Percentiles rank a stretch among this genome's conserved stretches.
These are phyloP conservation scores for Quercus variabilis DNA, from an alignment of 306 rosid genomes.

Conservation along the genomic window DNA sequence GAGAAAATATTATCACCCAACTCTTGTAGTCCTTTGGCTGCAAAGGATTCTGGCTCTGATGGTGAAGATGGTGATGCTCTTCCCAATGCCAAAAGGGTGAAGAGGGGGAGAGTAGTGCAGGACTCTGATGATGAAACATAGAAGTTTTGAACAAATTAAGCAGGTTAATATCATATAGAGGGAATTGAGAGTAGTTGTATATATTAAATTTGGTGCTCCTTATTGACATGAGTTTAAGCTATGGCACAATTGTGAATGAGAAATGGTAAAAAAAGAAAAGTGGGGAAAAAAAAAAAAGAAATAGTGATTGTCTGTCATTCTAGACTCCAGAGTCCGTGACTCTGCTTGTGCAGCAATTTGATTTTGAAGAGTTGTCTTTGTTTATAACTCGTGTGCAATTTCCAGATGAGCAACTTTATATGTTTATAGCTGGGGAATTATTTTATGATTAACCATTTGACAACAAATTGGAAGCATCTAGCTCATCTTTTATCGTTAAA, in stretches of 20 bases:
- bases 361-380: too few relatives aligned
- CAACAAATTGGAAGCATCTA: not conserved
- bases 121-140: slow-evolving; percentile 36
- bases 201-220: not conserved
- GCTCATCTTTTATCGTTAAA: not conserved
- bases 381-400: too few relatives aligned
- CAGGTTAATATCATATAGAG: not conserved
- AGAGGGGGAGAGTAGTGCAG: slow-evolving; percentile 20
- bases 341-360: too few relatives aligned
- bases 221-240: not conserved
- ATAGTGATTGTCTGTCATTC: too few relatives aligned
- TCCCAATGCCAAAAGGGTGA: slow-evolving; percentile 32
- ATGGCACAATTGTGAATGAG: not conserved
- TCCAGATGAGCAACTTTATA: too few relatives aligned
- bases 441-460: not conserved
- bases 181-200: not conserved
- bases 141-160: not conserved
- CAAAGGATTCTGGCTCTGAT: slow-evolving; percentile 23
- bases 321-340: too few relatives aligned
- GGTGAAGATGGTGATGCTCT: slow-evolving; percentile 21
- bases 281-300: too few relatives aligned
- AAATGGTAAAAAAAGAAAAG: not conserved
- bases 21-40: slow-evolving; percentile 9
- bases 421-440: too few relatives aligned
- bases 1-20: slow-evolving; percentile 30